Evolutionary conservation across 495 filamentous ascomycete species (phyloP).

Genomic region (Parathielavia hyrcaniae): DNA sequence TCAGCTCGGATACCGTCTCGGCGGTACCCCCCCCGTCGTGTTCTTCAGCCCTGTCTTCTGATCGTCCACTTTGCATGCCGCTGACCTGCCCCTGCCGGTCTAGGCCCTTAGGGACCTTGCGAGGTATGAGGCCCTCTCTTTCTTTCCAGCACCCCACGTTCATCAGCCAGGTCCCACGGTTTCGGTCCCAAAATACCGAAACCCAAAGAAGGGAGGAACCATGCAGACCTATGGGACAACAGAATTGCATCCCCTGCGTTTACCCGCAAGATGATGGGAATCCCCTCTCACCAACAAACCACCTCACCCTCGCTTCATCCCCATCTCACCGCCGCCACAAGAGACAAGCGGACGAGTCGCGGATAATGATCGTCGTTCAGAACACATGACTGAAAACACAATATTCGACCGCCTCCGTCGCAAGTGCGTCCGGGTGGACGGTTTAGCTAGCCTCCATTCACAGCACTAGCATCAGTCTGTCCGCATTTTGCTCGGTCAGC

Average conservation of each 20-base stretch:
- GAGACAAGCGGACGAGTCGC: no score
- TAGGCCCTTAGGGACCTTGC: slow-evolving; percentile 45
- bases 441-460: no score
- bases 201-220: not conserved
- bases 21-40: not conserved
- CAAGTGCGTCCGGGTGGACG: no score
- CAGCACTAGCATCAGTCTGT: no score
- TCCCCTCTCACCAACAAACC: no score
- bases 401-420: no score
- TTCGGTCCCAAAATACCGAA: slow-evolving; percentile 3
- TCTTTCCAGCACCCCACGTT: slow-evolving; percentile 7
- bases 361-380: no score
- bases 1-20: not conserved
- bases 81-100: slow-evolving; percentile 25
- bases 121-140: slow-evolving; percentile 37
- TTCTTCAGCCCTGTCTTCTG: slow-evolving; percentile 12
- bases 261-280: no score
- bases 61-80: not conserved
- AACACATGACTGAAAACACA: no score
- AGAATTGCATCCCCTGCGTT: not conserved
- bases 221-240: slow-evolving; percentile 1
- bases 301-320: no score
- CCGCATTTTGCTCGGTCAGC: no score
- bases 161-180: slow-evolving; percentile 11
- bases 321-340: no score